Conservation (phyloP, 257 asterid genomes). For the Lavandula angustifolia region DNA sequence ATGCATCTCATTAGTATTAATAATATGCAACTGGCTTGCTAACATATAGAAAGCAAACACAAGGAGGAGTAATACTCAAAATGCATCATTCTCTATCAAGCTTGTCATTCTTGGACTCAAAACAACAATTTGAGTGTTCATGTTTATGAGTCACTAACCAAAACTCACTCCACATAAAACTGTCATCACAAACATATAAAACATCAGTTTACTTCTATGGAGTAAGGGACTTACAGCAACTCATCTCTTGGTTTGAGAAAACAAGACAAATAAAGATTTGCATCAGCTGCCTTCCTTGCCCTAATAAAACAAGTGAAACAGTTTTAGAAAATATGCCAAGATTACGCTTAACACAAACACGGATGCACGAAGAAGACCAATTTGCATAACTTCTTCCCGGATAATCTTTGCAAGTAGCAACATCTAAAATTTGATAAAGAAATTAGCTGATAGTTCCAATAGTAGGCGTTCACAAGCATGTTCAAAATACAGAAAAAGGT, state of each 20-base stretch:
- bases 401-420: not conserved
- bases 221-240: not conserved
- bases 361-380: not conserved
- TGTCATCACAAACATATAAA: no score
- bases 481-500: not conserved
- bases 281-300: not conserved
- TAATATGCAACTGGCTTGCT: not conserved
- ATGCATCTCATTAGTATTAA: no score
- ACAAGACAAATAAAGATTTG: not conserved
- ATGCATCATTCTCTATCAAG: not conserved
- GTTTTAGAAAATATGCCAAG: not conserved
- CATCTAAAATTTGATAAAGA: not conserved
- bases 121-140: no score
- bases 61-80: not conserved
- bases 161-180: not conserved
- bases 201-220: not conserved
- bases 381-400: not conserved
- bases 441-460: not conserved
- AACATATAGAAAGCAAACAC: no score
- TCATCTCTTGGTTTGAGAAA: constrained; percentile 18
- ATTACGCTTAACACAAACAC: not conserved
- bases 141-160: not conserved
- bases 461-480: not conserved
- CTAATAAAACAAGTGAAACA: constrained; percentile 29
- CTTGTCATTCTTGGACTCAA: not conserved